Base-by-base conservation (phyloP, 2,329 filamentous ascomycete genomes). In the Pestalotiopsis sp. region DNA sequence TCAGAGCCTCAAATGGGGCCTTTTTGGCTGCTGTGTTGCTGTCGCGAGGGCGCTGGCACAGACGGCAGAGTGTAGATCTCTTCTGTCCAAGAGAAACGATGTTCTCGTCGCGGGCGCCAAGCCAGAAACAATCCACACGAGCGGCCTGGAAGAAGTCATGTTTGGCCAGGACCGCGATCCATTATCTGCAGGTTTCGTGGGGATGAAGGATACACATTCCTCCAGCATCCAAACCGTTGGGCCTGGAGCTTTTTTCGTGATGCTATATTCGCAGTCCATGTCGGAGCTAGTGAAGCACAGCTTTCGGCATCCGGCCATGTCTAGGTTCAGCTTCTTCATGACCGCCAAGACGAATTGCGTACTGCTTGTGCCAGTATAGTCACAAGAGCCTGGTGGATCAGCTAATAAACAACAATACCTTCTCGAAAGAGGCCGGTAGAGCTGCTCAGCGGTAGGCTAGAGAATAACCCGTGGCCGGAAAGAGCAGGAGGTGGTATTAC, bases 1-100 rank as follows among this genome's bases (percentile, higher is more conserved):
- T 64, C 20, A 64, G 61, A 64, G 61, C 61, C 61, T 64, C 61
- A 45, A 52, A 52, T 52, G 45, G 45, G 45, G 45, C 17, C 45
- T n/a, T 17, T 20, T n/a, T 52, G 7, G n/a, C 17, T 17, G 17
- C 17, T 23, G 31, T 36, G 31, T 36, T 36, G 31, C 31, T 36
- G 31, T 52, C 20, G 45, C 17, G n/a, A 52, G 17, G 45, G 45
- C 17, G 17, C 45, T 52, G 41, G 17, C 45, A 52, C 45, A 52
- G 45, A 52, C 20, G 45, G 6, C 45, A 52, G 45, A 52, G 6
- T 14, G 45, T n/a, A 52, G 45, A 52, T 52, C 45, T 52, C 31
- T 36, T 36, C 45, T 52, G 45, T n/a, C 45, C 45, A 23, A 20
- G 45, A 52, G n/a, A 52, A 52, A 52, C 17, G 17, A 52, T 52